A percentile compares a stretch with the other conserved stretches of the same genome.
These are phyloP conservation scores for Furcasterigmium sp. DNA, from an alignment of 2,329 filamentous ascomycete species.

Conservation along the genomic window DNA sequence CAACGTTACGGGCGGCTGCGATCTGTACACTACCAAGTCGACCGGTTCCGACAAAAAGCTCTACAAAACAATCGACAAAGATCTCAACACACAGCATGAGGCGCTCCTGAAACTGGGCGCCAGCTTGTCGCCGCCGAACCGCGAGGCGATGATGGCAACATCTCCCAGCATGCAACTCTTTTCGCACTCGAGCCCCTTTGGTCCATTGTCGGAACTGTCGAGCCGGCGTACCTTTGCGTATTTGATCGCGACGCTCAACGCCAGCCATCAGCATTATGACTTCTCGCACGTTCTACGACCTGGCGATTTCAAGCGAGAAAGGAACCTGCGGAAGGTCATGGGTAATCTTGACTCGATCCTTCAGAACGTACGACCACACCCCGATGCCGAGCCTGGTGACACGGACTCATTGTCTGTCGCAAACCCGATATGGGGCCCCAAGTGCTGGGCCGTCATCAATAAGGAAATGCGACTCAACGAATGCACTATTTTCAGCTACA, in stretches of 20 bases:
- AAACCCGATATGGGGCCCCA: constrained; percentile 70
- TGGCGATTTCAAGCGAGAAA: constrained; percentile 82
- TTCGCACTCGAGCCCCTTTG: constrained; percentile 85
- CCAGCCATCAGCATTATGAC: constrained; percentile 86
- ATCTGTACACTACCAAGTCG: constrained; percentile 96
- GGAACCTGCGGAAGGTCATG: constrained; percentile 75
- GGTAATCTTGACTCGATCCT: constrained; percentile 82
- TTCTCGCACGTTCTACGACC: constrained; percentile 90
- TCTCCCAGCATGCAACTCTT: constrained; percentile 58
- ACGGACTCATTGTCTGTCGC: constrained; percentile 28
- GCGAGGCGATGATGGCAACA: constrained; percentile 59
- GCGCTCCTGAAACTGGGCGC: constrained; percentile 81
- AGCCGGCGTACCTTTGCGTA: constrained; percentile 93
- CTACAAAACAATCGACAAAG: constrained; percentile 91
- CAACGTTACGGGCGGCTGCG: constrained; percentile 87
- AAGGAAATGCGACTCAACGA: constrained; percentile 90
- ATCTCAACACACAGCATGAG: constrained; percentile 86
- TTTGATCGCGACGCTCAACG: constrained; percentile 92
- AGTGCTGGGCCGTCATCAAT: constrained; percentile 89
- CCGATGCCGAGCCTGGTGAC: constrained; percentile 37
- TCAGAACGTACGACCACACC: constrained; percentile 73
- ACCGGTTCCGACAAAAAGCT: constrained; percentile 94
- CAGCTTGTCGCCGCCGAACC: constrained; percentile 79
- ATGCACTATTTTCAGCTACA: constrained; percentile 85
- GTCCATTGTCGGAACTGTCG: constrained; percentile 79